Conservation (phyloP, 2,329 filamentous ascomycete genomes). For the Botryotinia calthae region DNA sequence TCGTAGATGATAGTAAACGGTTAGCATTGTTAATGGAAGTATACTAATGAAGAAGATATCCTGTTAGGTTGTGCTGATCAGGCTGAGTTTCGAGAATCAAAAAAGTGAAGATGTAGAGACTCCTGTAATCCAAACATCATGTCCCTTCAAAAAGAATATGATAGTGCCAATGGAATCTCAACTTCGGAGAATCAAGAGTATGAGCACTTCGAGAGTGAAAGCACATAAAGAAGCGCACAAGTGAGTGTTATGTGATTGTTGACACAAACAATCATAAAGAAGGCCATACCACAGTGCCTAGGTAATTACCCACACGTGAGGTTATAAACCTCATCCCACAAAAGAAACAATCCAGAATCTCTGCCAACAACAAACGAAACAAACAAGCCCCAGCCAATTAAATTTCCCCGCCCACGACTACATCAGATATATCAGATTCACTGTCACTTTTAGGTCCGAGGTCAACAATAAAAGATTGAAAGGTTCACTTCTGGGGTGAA, state of each 20-base stretch:
- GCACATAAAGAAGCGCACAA: not conserved
- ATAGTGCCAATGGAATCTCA: not conserved
- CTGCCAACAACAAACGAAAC: not conserved
- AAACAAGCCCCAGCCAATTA: not conserved
- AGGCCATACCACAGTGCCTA: too few relatives aligned
- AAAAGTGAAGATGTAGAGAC: too few relatives aligned
- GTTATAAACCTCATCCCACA: not conserved
- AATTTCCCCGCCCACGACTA: not conserved
- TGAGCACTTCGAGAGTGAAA: fast-evolving
- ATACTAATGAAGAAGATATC: not conserved
- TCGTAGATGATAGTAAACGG: not conserved
- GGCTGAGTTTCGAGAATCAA: not conserved
- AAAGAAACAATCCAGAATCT: not conserved
- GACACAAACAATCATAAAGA: not conserved
- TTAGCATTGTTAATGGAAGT: not conserved
- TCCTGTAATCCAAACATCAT: not conserved
- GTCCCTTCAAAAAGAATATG: not conserved
- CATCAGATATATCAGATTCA: not conserved
- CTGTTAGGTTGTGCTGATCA: too few relatives aligned
- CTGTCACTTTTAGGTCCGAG: not conserved
- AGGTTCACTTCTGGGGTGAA: not conserved
- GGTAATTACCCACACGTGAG: too few relatives aligned
- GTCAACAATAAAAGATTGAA: not conserved
- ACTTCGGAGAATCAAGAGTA: not conserved
- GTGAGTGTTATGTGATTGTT: not conserved